Conservation (phyloP, 352 stramenopile genomes). For the Thraustochytrium aureum region DNA sequence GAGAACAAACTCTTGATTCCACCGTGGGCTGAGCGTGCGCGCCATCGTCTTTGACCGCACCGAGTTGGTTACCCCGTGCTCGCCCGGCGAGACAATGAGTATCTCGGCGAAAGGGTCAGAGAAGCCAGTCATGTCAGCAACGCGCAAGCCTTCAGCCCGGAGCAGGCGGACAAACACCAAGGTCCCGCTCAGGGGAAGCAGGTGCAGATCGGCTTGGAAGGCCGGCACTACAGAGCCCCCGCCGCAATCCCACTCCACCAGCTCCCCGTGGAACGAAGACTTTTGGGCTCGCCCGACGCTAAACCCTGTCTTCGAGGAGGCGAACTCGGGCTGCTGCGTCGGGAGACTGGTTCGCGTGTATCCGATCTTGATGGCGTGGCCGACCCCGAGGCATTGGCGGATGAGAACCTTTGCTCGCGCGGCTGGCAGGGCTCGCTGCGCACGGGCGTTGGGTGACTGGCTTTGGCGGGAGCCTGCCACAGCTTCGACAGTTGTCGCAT, state of each 20-base stretch:
- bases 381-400: not conserved
- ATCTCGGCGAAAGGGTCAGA: constrained; percentile 1
- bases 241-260: constrained; percentile 6
- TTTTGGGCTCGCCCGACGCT: not conserved
- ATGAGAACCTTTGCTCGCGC: not conserved
- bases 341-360: constrained; percentile 15
- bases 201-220: constrained; percentile 13
- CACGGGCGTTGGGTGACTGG: too few relatives aligned
- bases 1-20: constrained; percentile 42
- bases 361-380: not conserved
- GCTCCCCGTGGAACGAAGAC: not conserved
- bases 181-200: not conserved
- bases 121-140: not conserved
- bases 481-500: too few relatives aligned
- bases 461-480: too few relatives aligned
- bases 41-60: not conserved
- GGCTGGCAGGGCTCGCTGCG: not conserved
- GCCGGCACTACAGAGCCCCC: not conserved
- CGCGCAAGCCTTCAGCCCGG: not conserved
- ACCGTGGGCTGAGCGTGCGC: not conserved
- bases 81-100: not conserved
- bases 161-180: constrained; percentile 1
- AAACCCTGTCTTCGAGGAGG: not conserved
- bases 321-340: constrained; percentile 2
- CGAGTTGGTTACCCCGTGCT: not conserved